A percentile compares a stretch with the other conserved stretches of the same genome.
These are phyloP conservation scores for Cylindrotheca closterium DNA, from an alignment of 108 stramenopile genomes.

Conservation along the genomic window DNA sequence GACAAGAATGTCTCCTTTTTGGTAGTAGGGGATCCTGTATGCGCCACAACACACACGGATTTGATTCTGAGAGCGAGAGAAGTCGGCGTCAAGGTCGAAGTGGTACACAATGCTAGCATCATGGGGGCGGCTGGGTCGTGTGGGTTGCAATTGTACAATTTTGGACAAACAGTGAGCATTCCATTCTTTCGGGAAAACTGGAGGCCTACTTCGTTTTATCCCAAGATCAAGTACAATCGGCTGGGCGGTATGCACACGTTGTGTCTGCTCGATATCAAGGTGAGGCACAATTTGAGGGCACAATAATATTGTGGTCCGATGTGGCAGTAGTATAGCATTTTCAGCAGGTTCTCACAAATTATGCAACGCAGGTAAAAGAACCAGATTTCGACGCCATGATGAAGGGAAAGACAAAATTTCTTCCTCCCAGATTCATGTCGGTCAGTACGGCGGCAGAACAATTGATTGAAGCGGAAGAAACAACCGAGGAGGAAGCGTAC, in stretches of 20 bases:
- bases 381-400: conserved; percentile 98
- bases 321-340: no score
- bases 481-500: conserved; percentile 58
- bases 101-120: conserved; percentile 98
- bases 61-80: conserved; percentile 88
- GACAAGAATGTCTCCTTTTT: conserved; percentile 89
- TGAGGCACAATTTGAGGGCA: no score
- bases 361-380: conserved; percentile 64
- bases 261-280: conserved; percentile 95
- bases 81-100: conserved; percentile 77
- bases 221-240: conserved; percentile 93
- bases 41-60: conserved; percentile 98
- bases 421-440: conserved; percentile 99
- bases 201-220: conserved; percentile 94
- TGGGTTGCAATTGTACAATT: conserved; percentile 97
- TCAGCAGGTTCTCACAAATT: background rate
- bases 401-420: conserved; percentile 78
- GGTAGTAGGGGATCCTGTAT: conserved; percentile 98
- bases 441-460: conserved; percentile 90
- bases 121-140: conserved; percentile 98
- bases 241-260: conserved; percentile 98
- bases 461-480: conserved; percentile 88
- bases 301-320: no score
- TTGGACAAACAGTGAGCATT: conserved; percentile 97
- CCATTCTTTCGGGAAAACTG: conserved; percentile 96